A percentile compares a stretch with the other conserved stretches of the same genome.
These are phyloP conservation scores for Kwoniella pini DNA, from an alignment of 768 basidiomycete genomes.

Conservation along the genomic window DNA sequence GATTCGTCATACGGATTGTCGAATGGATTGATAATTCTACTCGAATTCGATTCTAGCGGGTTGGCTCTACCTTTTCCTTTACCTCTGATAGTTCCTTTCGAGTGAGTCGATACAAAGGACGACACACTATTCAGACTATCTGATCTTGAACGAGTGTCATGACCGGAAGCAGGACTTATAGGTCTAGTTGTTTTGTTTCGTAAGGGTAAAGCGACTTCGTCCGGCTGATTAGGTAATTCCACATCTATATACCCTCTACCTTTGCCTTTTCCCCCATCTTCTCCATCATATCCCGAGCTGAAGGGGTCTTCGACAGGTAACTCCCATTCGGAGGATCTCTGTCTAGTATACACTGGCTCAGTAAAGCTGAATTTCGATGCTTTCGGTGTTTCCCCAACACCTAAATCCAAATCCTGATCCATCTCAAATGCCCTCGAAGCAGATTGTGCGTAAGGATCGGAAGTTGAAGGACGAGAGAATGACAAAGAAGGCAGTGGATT, in stretches of 20 bases:
- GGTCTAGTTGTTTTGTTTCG: constrained; percentile 6
- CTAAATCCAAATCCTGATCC: not conserved
- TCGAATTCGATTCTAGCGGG: not conserved
- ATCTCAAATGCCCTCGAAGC: not conserved
- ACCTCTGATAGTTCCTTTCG: not conserved
- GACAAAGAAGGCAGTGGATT: constrained; percentile 21
- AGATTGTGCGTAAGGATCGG: constrained; percentile 19
- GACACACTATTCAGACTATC: not conserved
- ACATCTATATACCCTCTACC: not conserved
- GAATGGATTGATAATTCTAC: constrained; percentile 5
- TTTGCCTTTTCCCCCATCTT: not conserved
- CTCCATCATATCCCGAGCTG: not conserved
- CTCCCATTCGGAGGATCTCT: constrained; percentile 24
- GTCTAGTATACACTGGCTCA: constrained; percentile 21
- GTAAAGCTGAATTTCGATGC: constrained; percentile 18
- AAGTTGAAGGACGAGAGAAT: constrained; percentile 17
- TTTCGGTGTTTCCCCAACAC: constrained; percentile 7
- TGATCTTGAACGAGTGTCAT: not conserved
- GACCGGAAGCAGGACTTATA: not conserved
- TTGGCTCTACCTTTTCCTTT: not conserved
- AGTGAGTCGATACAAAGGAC: not conserved
- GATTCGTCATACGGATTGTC: constrained; percentile 21
- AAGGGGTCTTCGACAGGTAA: not conserved
- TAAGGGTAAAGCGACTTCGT: constrained; percentile 20
- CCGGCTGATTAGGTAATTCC: constrained; percentile 8